These are phyloP conservation scores for Poronia punctata DNA, from an alignment of 495 filamentous ascomycete genomes.

Conservation along the genomic window DNA sequence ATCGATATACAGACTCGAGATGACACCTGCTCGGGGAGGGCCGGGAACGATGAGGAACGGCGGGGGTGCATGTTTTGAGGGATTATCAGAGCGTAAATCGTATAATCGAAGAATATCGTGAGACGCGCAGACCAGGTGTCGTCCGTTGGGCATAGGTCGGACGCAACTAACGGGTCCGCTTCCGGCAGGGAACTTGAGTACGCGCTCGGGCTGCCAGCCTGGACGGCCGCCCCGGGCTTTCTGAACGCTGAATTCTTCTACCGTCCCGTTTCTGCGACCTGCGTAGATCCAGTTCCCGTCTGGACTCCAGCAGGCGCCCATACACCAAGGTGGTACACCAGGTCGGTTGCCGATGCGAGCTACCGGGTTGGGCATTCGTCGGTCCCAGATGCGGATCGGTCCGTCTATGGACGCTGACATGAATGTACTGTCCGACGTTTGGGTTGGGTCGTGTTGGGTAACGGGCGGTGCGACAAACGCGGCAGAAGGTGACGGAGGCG, in stretches of 20 bases:
- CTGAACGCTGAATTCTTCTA: conserved; percentile 89
- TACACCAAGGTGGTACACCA: conserved; percentile 90
- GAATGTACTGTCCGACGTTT: conserved; percentile 63
- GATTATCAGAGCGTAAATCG: conserved; percentile 64
- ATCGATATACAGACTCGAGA: conserved; percentile 76
- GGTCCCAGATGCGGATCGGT: conserved; percentile 85
- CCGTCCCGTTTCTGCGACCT: conserved; percentile 85
- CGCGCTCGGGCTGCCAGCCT: conserved; percentile 58
- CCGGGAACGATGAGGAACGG: conserved; percentile 94
- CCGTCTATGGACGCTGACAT: conserved; percentile 84
- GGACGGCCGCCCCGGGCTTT: conserved; percentile 53
- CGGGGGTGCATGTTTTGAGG: conserved; percentile 67
- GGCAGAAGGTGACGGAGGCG: conserved; percentile 24
- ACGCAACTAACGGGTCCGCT: conserved; percentile 85
- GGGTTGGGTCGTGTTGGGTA: conserved; percentile 31
- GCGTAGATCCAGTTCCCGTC: conserved; percentile 95
- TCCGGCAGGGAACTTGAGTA: conserved; percentile 82
- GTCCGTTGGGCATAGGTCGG: conserved; percentile 84
- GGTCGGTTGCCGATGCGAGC: conserved; percentile 64
- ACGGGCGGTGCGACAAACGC: conserved; percentile 23
- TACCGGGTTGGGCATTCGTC: conserved; percentile 66
- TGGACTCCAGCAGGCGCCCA: conserved; percentile 95
- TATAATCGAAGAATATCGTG: conserved; percentile 92
- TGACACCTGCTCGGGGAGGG: conserved; percentile 80
- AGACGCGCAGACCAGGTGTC: conserved; percentile 89